Evolutionary conservation across 148 eudicot genomes (phyloP), one percentile per base, ranked within the genome.

Genomic region (Hydrangea macrophylla): DNA sequence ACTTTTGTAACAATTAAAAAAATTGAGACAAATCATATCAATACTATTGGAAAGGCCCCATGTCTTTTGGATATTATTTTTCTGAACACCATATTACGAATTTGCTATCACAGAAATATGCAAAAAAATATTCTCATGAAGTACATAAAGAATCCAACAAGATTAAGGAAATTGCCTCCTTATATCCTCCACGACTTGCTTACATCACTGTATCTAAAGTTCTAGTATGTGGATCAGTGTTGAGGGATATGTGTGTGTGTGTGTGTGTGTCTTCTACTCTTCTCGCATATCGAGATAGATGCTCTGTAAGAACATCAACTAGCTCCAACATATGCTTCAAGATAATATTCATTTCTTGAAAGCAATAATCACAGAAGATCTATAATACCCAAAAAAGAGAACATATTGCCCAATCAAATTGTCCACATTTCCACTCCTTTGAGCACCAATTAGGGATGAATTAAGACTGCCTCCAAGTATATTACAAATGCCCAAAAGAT

Each of bases 131-230:
- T 35, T 18, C 65, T 53, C 33, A n/a, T 15, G 4, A 5, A 12
- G 25, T 39, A 18, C 26, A 7, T 55, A 18, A 51, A 57, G 55
- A 23, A 10, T 3, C 15, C 20, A 36, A 58, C 10, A n/a, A 64
- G 45, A 24, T n/a, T 26, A 64, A 28, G 22, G 75, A 73, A 5
- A 35, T 31, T 67, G 85, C 96, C 92, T 82, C 81, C 86, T 90
- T n/a, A 93, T 93, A 69, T 93, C 95, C 80, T 93, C 98, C 73
- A 90, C 87, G 54, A 95, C 98, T 80, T 90, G 79, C 72, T 86
- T 86, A 20, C 95, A 88, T 28, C 88, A 81, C 75, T 93, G 84
- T 78, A 93, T 90, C 83, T 93, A 95, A 72, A 88, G 90, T 76
- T 93, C 96, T 57, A 93, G 79, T 54, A 90, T 78, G 81, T 90